A percentile compares a stretch with the other conserved stretches of the same genome.
Conservation (phyloP, 2,329 filamentous ascomycete genomes). For the Fusarium oligoseptatum region DNA sequence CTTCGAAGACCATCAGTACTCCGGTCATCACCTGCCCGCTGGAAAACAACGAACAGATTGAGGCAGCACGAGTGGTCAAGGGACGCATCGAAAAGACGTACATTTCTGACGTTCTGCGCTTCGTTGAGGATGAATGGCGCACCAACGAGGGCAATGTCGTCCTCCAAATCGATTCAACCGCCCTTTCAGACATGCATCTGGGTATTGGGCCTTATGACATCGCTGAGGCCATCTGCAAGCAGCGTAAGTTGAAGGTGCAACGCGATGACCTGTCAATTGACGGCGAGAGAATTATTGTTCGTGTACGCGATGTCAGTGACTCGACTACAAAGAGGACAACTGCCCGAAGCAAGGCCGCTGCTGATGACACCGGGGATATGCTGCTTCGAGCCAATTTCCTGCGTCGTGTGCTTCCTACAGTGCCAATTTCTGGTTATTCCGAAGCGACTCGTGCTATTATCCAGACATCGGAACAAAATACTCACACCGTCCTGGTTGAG, state of each 20-base stretch:
- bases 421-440: slow-evolving; percentile 92
- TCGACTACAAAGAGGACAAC: slow-evolving; percentile 61
- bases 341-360: slow-evolving; percentile 59
- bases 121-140: slow-evolving; percentile 91
- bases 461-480: slow-evolving; percentile 78
- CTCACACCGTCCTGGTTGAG: slow-evolving; percentile 86
- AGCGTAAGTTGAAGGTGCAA: slow-evolving; percentile 86
- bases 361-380: slow-evolving; percentile 61
- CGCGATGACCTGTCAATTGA: slow-evolving; percentile 73
- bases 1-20: slow-evolving; percentile 92
- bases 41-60: slow-evolving; percentile 79
- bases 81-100: slow-evolving; percentile 96
- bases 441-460: slow-evolving; percentile 90
- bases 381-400: slow-evolving; percentile 86
- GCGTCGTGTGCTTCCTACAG: slow-evolving; percentile 82
- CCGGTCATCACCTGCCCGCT: slow-evolving; percentile 92
- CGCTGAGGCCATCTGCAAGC: slow-evolving; percentile 78
- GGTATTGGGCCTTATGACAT: slow-evolving; percentile 83
- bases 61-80: slow-evolving; percentile 91
- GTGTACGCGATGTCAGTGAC: slow-evolving; percentile 71
- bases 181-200: slow-evolving; percentile 83
- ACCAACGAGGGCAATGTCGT: slow-evolving; percentile 80
- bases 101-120: slow-evolving; percentile 83
- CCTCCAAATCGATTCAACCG: slow-evolving; percentile 84
- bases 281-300: slow-evolving; percentile 77